phyloP scores from a whole-genome alignment of 73 alveolate species.

The Tetrahymena thermophila region DNA sequence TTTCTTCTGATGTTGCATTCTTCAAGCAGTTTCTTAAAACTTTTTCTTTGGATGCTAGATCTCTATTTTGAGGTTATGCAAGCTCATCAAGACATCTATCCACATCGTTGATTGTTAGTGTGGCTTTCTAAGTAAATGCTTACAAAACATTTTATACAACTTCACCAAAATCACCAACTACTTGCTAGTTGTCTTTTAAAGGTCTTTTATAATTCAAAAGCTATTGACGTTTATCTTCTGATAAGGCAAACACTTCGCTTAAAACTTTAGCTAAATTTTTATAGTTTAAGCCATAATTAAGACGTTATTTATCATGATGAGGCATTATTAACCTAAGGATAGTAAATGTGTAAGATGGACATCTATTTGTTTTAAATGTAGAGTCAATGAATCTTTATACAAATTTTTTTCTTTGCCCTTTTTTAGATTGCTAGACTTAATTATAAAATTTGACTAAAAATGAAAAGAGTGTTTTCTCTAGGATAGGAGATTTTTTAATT shows the following conservation, averaged over 20 bases:
- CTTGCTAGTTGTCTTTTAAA: constrained; percentile 68
- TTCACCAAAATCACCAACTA: constrained; percentile 89
- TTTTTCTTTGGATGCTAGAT: constrained; percentile 44
- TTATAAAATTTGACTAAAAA: background rate
- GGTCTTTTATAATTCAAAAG: constrained; percentile 91
- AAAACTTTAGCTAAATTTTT: constrained; percentile 73
- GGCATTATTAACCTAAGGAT: constrained; percentile 71
- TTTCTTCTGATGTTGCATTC: constrained; percentile 75
- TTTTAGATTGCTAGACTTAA: background rate
- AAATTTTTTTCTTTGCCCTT: background rate
- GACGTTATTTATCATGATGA: constrained; percentile 80
- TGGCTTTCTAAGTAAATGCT: constrained; percentile 61
- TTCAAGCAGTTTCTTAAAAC: constrained; percentile 64
- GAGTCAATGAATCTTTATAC: background rate
- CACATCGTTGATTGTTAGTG: constrained; percentile 57
- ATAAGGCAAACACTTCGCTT: constrained; percentile 70
- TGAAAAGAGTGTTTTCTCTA: background rate
- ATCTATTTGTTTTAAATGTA: background rate
- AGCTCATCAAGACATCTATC: constrained; percentile 73
- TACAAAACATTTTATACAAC: constrained; percentile 62
- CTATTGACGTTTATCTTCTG: constrained; percentile 73
- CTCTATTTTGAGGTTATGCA: constrained; percentile 64
- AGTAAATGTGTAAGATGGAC: constrained; percentile 36
- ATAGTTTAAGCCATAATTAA: constrained; percentile 84
- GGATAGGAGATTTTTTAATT: background rate